Evolutionary conservation across 768 basidiomycete genomes (phyloP), one percentile per base, ranked within the genome.

Genomic region (Collybiopsis confluens): DNA sequence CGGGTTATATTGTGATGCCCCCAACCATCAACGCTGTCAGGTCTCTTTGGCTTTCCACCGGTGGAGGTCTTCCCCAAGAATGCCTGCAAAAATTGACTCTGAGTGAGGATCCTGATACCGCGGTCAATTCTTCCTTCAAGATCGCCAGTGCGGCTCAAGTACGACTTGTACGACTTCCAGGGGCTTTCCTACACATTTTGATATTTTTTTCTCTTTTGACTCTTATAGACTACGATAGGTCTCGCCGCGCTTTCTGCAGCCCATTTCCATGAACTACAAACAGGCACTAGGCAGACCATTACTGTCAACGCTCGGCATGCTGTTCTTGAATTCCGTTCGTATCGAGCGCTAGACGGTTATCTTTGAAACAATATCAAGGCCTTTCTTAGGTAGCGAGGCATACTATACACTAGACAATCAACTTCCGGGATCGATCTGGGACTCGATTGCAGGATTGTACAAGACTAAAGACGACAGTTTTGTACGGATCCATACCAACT

Each of bases 401-500:
- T 83, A 70, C 60, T 81, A 82, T 58, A 74, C 73, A 0, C 41
- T 80, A 0, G 69, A 81, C 56, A 73, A 67, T 2, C 24, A 66
- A 26, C 44, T 70, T 11, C 69, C 73, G 0, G 58, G 61, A 18
- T 65, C 62, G 6, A 4, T 73, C 4, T 82, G 77, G 71, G 82
- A 84, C 52, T 59, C 60, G 6, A 70, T 84, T 11, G 78, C 77
- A 1, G 83, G 82, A 1, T 47, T 80, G 0, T 85, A 83, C 59
- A 60, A 65, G 35, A 82, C 82, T n/a, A 77, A 73, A 54, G 76
- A 80, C 54, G 58, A 73, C 41, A 78, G 67, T 57, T 48, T 37
- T n/a, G 76, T 85, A 15, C 71, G 83, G 26, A 74, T 82, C 10
- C 83, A 85, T 56, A 82, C 83, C 18, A 85, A 85, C 52, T 85